Conservation (phyloP, 2,329 filamentous ascomycete species). For the Hypoxylon sp. region DNA sequence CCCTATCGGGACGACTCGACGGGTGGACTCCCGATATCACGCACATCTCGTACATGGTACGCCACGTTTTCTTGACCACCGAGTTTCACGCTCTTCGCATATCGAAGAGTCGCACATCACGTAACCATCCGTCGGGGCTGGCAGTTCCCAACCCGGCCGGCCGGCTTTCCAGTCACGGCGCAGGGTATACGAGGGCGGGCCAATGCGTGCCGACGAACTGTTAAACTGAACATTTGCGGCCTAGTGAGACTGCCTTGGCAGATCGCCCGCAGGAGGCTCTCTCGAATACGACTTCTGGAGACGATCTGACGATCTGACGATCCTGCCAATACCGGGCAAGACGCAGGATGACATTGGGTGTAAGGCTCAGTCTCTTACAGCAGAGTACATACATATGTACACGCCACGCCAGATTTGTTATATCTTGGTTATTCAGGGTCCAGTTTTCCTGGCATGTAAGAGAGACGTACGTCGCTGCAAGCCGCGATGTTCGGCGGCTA, state of each 20-base stretch:
- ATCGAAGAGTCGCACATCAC: constrained; percentile 17
- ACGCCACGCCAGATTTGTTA: constrained; percentile 18
- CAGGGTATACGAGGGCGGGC: background rate
- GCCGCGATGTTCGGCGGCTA: constrained; percentile 43
- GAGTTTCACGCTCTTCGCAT: constrained; percentile 18
- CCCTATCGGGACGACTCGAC: constrained; percentile 16
- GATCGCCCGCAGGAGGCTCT: background rate
- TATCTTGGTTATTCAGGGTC: constrained; percentile 31
- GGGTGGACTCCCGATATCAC: constrained; percentile 17
- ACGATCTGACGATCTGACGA: no score
- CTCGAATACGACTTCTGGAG: no score
- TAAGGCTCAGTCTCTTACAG: no score
- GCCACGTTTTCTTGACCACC: constrained; percentile 31
- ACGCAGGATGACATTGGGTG: background rate
- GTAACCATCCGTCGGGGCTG: constrained; percentile 17
- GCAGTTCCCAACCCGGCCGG: background rate
- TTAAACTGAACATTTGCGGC: background rate
- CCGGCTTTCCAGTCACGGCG: no score
- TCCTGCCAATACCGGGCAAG: background rate
- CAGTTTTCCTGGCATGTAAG: constrained; percentile 5
- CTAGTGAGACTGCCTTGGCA: background rate
- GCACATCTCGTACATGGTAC: constrained; percentile 16
- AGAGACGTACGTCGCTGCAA: constrained; percentile 14
- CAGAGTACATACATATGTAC: no score
- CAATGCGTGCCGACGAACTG: background rate